Evolutionary conservation across 352 stramenopile genomes (phyloP).

Genomic region (Peronospora tabacina): DNA sequence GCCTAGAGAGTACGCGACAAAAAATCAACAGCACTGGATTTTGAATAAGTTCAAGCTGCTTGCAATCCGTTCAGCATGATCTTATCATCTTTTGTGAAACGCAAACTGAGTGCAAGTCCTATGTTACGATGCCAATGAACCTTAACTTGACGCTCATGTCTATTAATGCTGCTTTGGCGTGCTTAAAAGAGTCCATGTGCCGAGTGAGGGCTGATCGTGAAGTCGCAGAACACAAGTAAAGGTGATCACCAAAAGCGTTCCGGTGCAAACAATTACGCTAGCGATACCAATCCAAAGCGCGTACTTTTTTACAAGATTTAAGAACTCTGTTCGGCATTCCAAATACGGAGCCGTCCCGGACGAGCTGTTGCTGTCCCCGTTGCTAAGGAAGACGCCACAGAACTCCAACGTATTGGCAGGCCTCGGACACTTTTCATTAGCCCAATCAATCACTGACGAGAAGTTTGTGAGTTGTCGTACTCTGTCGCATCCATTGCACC

Average conservation of each 20-base stretch:
- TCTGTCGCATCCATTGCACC: slow-evolving; percentile 48
- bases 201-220: slow-evolving; percentile 7
- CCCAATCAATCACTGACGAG: slow-evolving; percentile 66
- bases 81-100: too few species aligned
- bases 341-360: slow-evolving; percentile 40
- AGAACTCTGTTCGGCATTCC: slow-evolving; percentile 42
- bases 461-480: slow-evolving; percentile 56
- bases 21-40: too few species aligned
- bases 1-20: too few species aligned
- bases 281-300: slow-evolving; percentile 34
- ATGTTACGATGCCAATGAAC: too few species aligned
- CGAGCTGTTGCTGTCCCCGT: slow-evolving; percentile 19
- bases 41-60: too few species aligned
- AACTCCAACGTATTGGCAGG: slow-evolving; percentile 40
- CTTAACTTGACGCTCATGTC: too few species aligned
- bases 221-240: slow-evolving; percentile 45
- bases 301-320: slow-evolving; percentile 38
- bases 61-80: too few species aligned
- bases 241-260: slow-evolving; percentile 36
- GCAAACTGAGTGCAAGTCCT: too few species aligned
- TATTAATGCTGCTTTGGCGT: neutral
- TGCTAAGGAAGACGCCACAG: slow-evolving; percentile 52
- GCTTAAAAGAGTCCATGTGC: slow-evolving; percentile 23
- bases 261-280: slow-evolving; percentile 34
- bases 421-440: slow-evolving; percentile 66